phyloP scores from a whole-genome alignment of 176 grass and related monocot genomes.

The Neostapfia colusana region DNA sequence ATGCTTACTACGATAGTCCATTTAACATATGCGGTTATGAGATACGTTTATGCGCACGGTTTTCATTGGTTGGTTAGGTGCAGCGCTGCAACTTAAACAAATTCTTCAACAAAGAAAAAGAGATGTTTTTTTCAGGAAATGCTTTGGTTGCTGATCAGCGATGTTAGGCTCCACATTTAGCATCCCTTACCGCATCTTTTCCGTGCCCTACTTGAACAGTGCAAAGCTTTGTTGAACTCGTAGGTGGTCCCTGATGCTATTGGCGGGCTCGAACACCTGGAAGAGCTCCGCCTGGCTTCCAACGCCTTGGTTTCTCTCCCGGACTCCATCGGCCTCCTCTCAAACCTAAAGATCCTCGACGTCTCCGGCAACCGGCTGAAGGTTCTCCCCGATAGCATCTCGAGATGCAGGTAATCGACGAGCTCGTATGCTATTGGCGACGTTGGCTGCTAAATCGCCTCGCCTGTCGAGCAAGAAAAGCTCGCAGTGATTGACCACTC shows the following conservation, averaged over 20 bases:
- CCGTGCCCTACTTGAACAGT: neutral
- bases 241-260: slow-evolving; percentile 76
- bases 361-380: slow-evolving; percentile 86
- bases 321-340: slow-evolving; percentile 76
- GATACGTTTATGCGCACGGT: too few relatives aligned
- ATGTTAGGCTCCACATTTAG: neutral
- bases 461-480: neutral
- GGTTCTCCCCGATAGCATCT: slow-evolving; percentile 78
- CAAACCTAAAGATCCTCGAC: slow-evolving; percentile 76
- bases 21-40: too few relatives aligned
- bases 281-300: slow-evolving; percentile 68
- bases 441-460: neutral
- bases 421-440: neutral
- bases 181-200: neutral
- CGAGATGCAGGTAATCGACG: slow-evolving; percentile 66
- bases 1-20: too few relatives aligned
- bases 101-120: too few relatives aligned
- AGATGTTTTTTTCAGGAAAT: too few relatives aligned
- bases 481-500: neutral
- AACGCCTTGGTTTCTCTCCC: slow-evolving; percentile 61
- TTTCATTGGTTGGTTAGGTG: too few relatives aligned
- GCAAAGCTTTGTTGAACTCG: neutral
- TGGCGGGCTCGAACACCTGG: slow-evolving; percentile 60
- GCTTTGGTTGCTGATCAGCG: neutral
- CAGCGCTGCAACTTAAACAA: too few relatives aligned